Evolutionary conservation across 176 grass and related monocot genomes (phyloP).

Genomic region (Eleusine coracana): DNA sequence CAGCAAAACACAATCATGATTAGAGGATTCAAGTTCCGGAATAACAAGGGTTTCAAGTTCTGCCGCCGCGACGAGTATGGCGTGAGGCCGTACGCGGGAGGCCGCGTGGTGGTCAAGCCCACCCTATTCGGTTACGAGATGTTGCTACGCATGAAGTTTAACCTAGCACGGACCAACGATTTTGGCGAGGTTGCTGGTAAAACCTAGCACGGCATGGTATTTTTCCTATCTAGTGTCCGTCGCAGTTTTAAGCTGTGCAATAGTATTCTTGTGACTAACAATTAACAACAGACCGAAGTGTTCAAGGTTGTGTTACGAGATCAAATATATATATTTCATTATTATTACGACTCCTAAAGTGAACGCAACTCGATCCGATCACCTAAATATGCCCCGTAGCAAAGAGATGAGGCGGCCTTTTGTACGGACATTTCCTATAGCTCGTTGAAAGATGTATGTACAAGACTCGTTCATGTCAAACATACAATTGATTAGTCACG

Average conservation of each 20-base stretch:
- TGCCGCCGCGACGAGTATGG: background rate
- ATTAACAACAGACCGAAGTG: too few species aligned
- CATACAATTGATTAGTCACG: background rate
- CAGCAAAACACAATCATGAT: background rate
- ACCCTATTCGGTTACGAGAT: background rate
- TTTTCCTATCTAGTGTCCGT: background rate
- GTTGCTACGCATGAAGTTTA: background rate
- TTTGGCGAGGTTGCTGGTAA: too few species aligned
- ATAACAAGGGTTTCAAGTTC: background rate
- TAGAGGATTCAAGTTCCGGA: background rate
- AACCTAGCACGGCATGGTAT: background rate
- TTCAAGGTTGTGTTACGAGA: too few species aligned
- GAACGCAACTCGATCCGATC: too few species aligned
- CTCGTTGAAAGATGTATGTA: too few species aligned
- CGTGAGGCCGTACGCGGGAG: background rate
- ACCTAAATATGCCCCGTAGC: too few species aligned
- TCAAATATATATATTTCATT: too few species aligned
- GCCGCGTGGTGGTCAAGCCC: background rate
- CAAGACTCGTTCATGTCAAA: too few species aligned
- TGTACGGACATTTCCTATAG: too few species aligned
- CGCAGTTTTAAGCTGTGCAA: background rate
- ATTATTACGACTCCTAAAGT: too few species aligned
- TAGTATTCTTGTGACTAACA: background rate
- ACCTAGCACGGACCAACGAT: too few species aligned
- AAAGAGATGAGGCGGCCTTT: too few species aligned